Conservation (phyloP, 805 yeast species). For the Candida ponderosae region DNA sequence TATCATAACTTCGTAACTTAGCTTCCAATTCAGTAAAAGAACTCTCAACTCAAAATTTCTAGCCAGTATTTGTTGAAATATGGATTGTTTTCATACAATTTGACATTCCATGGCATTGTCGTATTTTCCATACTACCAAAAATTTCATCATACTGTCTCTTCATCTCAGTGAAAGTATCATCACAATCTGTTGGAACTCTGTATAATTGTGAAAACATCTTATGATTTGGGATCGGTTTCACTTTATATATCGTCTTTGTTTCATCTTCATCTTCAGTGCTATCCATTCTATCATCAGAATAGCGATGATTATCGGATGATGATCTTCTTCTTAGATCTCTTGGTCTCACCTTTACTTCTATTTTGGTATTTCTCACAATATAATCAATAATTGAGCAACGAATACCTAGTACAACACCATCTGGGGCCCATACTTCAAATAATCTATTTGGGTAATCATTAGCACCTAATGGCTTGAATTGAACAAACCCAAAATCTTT, state of each 20-base stretch:
- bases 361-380: conserved; percentile 29
- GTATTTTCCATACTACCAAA: background rate
- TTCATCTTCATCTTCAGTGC: conserved; percentile 10
- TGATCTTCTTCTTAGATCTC: conserved; percentile 5
- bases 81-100: background rate
- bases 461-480: conserved; percentile 50
- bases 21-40: no score
- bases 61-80: background rate
- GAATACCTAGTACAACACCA: conserved; percentile 43
- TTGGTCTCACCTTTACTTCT: conserved; percentile 8
- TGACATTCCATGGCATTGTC: background rate
- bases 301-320: no score
- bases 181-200: conserved; percentile 14
- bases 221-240: conserved; percentile 15
- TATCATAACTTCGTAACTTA: no score
- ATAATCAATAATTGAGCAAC: conserved; percentile 43
- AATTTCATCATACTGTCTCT: conserved; percentile 9
- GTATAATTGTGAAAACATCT: conserved; percentile 17
- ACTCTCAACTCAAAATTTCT: background rate
- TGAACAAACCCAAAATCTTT: conserved; percentile 59
- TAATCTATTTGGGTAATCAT: conserved; percentile 21
- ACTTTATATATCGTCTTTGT: background rate
- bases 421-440: conserved; percentile 48
- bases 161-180: conserved; percentile 23
- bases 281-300: no score